Base-by-base conservation (phyloP, 176 grass and related monocot genomes). In the Oryza rufipogon region DNA sequence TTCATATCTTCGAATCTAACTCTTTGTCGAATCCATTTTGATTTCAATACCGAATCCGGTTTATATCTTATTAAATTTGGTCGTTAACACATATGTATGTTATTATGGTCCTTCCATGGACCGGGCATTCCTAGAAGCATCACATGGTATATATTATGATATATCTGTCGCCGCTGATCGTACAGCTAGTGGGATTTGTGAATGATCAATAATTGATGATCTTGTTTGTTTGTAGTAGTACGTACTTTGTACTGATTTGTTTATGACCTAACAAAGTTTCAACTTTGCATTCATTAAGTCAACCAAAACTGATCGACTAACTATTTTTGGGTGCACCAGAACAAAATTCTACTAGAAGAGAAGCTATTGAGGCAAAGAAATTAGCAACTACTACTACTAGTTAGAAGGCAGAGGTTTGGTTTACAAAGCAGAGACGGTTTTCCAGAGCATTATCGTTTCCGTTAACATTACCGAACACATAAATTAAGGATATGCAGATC, bases 171-270 rank as follows among this genome's bases (percentile, higher is more conserved):
- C 54, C 11, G 74, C 9, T 61, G 84, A 68, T 74, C 73, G 25
- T 78, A 51, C 32, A 44, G 58, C 52, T 54, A 64, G 81, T 80
- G 87, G 70, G 82, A 39, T 17, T 45, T 71, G 68, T 73, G 56
- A 46, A 46, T 67, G 75, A 49, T 84, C 75, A 74, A 84, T 84
- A 15, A 88, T 88, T 75, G 81, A 8, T 75, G 81, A 8, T n/a
- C 36, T 20, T 68, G 61, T 68, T 30, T 80, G 14, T 39, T 4
- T 67, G 7, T 4, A 63, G 58, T 23, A 63, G 58, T 63, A 63
- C n/a, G 58, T 26, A 12, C 14, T 34, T 41, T 5, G 11, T n/a
- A 42, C 67, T 28, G 52, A 9, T 25, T 10, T 33, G 17, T 66
- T 83, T 66, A 83, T 56, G 67, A 66, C 46, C 7, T 45, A 19